These are phyloP conservation scores for Eimeria sp. DNA, from an alignment of 169 alveolate species.

Conservation along the genomic window DNA sequence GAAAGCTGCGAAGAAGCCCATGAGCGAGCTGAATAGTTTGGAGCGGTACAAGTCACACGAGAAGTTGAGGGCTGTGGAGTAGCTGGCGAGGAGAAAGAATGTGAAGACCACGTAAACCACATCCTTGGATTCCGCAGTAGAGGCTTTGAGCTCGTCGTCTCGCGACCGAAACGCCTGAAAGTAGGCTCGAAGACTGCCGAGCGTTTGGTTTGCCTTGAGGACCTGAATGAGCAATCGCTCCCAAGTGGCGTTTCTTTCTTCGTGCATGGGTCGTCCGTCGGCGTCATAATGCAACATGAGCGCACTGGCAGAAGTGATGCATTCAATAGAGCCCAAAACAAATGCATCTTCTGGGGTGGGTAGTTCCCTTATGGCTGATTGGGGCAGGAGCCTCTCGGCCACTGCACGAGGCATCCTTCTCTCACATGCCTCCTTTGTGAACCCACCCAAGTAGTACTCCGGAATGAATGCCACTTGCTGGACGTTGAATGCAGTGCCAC, in stretches of 20 bases:
- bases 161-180: conserved; percentile 87
- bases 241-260: conserved; percentile 87
- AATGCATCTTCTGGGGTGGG: conserved; percentile 82
- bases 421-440: conserved; percentile 84
- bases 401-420: conserved; percentile 86
- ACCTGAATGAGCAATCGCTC: conserved; percentile 86
- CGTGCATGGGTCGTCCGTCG: conserved; percentile 85
- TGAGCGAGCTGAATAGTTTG: conserved; percentile 86
- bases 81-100: conserved; percentile 86
- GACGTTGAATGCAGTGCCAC: conserved; percentile 87
- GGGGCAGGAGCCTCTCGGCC: conserved; percentile 83
- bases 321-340: conserved; percentile 86
- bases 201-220: conserved; percentile 86
- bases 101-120: conserved; percentile 88
- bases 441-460: conserved; percentile 87
- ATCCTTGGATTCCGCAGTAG: conserved; percentile 87
- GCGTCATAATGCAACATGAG: conserved; percentile 86
- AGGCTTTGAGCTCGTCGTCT: conserved; percentile 88
- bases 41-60: conserved; percentile 87
- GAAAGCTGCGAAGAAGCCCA: conserved; percentile 89
- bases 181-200: conserved; percentile 86
- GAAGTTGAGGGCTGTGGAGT: conserved; percentile 87
- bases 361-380: conserved; percentile 67
- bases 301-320: conserved; percentile 86
- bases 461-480: conserved; percentile 88